Conservation (phyloP, 129 eudicot genomes). For the Tagetes patula region DNA sequence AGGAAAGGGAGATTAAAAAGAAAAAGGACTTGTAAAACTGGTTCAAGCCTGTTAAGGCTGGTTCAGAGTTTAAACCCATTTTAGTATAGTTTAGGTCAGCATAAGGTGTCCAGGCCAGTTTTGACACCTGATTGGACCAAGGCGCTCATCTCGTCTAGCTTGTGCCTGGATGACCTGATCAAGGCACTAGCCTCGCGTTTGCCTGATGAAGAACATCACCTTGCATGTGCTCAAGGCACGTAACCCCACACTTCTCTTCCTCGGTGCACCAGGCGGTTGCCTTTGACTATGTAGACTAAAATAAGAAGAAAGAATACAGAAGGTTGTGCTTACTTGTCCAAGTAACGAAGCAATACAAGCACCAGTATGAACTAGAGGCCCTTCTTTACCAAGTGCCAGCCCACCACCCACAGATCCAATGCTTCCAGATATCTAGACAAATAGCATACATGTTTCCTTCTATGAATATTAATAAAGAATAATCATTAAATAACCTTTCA, state of each 20-base stretch:
- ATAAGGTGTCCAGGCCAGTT: neutral
- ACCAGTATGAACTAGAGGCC: slow-evolving; percentile 98
- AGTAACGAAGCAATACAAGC: slow-evolving; percentile 99
- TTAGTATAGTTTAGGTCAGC: neutral
- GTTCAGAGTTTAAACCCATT: neutral
- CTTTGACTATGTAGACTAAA: neutral
- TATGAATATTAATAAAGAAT: neutral
- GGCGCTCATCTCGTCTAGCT: neutral
- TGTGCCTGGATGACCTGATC: neutral
- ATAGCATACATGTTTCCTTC: slow-evolving; percentile 1
- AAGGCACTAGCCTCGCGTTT: neutral
- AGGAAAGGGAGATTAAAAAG: neutral
- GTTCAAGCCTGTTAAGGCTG: neutral
- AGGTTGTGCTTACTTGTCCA: slow-evolving; percentile 66
- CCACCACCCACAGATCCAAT: slow-evolving; percentile 99
- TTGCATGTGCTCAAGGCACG: neutral
- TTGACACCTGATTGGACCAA: neutral
- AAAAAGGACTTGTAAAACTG: neutral
- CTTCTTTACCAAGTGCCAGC: slow-evolving; percentile 98
- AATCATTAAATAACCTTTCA: neutral
- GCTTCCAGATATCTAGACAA: slow-evolving; percentile 80
- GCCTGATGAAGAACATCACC: neutral
- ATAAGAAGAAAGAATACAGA: slow-evolving; percentile 7
- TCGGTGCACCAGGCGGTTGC: neutral
- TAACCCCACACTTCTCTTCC: neutral